These are phyloP conservation scores for Penicillium arizonense DNA, from an alignment of 495 filamentous ascomycete genomes.

Conservation along the genomic window DNA sequence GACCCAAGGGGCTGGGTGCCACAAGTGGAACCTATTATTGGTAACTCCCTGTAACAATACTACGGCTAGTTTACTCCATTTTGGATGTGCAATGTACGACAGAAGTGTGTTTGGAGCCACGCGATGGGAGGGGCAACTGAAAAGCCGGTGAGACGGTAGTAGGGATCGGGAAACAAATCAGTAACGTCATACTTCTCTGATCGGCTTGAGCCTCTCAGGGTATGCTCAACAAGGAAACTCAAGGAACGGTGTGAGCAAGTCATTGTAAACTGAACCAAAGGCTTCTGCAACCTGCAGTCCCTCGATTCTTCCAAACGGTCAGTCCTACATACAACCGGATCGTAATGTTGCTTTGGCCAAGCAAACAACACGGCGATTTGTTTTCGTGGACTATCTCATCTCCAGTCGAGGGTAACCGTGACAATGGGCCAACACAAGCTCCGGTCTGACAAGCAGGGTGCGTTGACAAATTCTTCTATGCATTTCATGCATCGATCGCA, in stretches of 20 bases:
- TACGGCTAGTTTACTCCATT: conserved; percentile 4
- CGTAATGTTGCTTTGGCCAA: conserved; percentile 1
- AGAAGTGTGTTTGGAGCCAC: conserved; percentile 19
- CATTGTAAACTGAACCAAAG: conserved; percentile 3
- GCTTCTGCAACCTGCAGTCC: not conserved
- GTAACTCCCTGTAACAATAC: conserved; percentile 9
- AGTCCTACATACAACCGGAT: conserved; percentile 5
- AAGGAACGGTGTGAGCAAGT: conserved; percentile 9
- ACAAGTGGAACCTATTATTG: conserved; percentile 22
- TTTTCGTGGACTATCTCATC: too few species aligned
- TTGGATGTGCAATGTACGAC: conserved; percentile 21
- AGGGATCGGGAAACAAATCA: not conserved
- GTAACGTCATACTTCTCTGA: conserved; percentile 2
- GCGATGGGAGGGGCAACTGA: conserved; percentile 20
- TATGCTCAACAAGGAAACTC: conserved; percentile 4
- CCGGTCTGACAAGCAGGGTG: conserved; percentile 11
- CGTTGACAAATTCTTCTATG: conserved; percentile 23
- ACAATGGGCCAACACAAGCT: conserved; percentile 4
- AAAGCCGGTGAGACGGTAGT: conserved; percentile 27
- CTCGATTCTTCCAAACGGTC: not conserved
- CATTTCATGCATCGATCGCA: conserved; percentile 23
- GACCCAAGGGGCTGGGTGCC: conserved; percentile 24
- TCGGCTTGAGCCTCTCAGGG: conserved; percentile 9
- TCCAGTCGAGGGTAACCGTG: not conserved
- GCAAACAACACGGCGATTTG: not conserved